These are phyloP conservation scores for Trametes cinnabarina DNA, from an alignment of 768 basidiomycete genomes.

Conservation along the genomic window DNA sequence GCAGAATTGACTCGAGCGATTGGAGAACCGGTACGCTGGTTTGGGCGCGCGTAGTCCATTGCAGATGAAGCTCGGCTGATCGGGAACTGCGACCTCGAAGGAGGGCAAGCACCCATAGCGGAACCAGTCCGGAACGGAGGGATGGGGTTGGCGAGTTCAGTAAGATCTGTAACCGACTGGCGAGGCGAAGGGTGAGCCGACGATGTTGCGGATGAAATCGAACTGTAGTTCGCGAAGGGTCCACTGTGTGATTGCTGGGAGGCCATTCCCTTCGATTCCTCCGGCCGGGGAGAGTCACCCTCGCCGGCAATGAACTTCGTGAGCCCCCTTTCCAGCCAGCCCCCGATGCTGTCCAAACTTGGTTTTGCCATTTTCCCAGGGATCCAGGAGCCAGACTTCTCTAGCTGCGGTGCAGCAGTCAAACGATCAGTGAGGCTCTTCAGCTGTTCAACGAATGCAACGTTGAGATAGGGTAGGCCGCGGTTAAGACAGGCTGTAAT, in stretches of 20 bases:
- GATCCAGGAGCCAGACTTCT: constrained; percentile 85
- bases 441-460: constrained; percentile 67
- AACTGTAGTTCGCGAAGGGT: constrained; percentile 90
- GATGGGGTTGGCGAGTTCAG: constrained; percentile 32
- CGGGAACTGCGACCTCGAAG: constrained; percentile 45
- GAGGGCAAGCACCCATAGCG: constrained; percentile 56
- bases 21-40: constrained; percentile 48
- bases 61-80: constrained; percentile 78
- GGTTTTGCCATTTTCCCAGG: constrained; percentile 84
- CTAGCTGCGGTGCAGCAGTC: constrained; percentile 64
- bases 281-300: constrained; percentile 45
- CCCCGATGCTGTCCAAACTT: constrained; percentile 86
- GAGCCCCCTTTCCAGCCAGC: constrained; percentile 88
- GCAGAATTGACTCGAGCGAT: constrained; percentile 53
- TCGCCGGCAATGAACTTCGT: constrained; percentile 96
- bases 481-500: constrained; percentile 66
- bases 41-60: constrained; percentile 62
- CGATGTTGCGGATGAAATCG: constrained; percentile 78
- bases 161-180: constrained; percentile 46
- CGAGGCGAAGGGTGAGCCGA: constrained; percentile 79
- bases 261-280: constrained; percentile 38
- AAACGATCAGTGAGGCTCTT: constrained; percentile 79
- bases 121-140: constrained; percentile 66
- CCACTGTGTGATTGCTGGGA: constrained; percentile 54
- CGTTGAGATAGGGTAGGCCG: constrained; percentile 64